Conservation (phyloP, 2,329 filamentous ascomycete species). For the Aspergillus melleus region DNA sequence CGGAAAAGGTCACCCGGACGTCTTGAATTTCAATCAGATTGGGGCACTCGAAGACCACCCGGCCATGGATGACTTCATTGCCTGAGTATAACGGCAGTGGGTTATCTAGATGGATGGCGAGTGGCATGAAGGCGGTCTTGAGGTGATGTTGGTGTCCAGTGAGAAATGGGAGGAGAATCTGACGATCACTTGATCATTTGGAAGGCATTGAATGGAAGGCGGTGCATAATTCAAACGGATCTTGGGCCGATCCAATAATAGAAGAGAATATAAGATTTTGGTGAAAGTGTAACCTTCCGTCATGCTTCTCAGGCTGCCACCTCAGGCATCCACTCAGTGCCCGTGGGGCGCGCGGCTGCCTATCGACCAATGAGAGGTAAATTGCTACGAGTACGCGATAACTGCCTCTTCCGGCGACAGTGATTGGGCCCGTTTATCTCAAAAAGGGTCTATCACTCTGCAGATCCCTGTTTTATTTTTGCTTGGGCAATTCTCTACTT, state of each 20-base stretch:
- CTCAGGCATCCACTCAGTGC: background rate
- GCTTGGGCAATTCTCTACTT: background rate
- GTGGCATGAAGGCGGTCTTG: constrained; percentile 8
- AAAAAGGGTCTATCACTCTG: too few species aligned
- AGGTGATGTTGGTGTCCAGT: background rate
- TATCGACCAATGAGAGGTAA: background rate
- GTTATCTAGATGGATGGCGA: constrained; percentile 11
- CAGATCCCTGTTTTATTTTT: too few species aligned
- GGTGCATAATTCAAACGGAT: background rate
- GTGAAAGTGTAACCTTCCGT: too few species aligned
- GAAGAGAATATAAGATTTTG: background rate
- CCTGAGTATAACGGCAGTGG: constrained; percentile 8
- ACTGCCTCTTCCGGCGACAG: background rate
- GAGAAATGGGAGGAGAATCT: background rate
- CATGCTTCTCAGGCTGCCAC: too few species aligned
- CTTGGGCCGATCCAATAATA: background rate
- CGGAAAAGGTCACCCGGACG: constrained; percentile 13
- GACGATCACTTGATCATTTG: background rate
- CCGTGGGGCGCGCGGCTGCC: background rate
- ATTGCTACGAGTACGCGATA: background rate
- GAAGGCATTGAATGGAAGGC: background rate
- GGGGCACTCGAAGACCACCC: constrained; percentile 7
- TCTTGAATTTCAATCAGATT: constrained; percentile 9
- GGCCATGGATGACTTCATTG: constrained; percentile 8
- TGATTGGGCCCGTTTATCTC: background rate